A percentile compares a stretch with the other conserved stretches of the same genome.
Conservation (phyloP, 345 rosid species). For the Microthlaspi erraticum region DNA sequence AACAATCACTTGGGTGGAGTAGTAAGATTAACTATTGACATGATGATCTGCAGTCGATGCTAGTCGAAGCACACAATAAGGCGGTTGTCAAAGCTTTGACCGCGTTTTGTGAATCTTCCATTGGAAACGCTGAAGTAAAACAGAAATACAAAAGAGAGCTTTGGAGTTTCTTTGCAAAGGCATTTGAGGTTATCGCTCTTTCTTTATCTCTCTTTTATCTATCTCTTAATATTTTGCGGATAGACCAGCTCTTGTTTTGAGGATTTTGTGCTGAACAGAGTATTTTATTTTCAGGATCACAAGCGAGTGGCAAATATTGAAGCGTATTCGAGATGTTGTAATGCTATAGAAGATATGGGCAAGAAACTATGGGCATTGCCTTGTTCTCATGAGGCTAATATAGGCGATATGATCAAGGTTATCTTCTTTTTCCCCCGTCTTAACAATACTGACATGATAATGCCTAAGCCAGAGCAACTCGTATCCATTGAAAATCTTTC, state of each 20-base stretch:
- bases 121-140: constrained; percentile 45
- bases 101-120: constrained; percentile 49
- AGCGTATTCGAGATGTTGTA: constrained; percentile 52
- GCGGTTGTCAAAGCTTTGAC: constrained; percentile 46
- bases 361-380: constrained; percentile 50
- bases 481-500: constrained; percentile 24
- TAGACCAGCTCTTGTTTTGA: constrained; percentile 1
- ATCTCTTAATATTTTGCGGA: constrained; percentile 13
- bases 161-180: constrained; percentile 47
- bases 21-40: constrained; percentile 9
- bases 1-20: constrained; percentile 15
- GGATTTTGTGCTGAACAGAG: constrained; percentile 3
- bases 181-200: constrained; percentile 44
- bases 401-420: constrained; percentile 45
- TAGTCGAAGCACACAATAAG: constrained; percentile 49
- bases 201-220: not conserved
- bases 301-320: constrained; percentile 47
- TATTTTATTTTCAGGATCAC: constrained; percentile 34
- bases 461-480: constrained; percentile 10
- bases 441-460: constrained; percentile 4
- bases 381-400: constrained; percentile 43
- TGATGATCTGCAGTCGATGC: constrained; percentile 42
- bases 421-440: not conserved
- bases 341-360: constrained; percentile 53
- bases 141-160: constrained; percentile 47